A percentile compares a stretch with the other conserved stretches of the same genome.
Evolutionary conservation across 768 basidiomycete genomes (phyloP).

Genomic region (Chlorophyllum brunneum): DNA sequence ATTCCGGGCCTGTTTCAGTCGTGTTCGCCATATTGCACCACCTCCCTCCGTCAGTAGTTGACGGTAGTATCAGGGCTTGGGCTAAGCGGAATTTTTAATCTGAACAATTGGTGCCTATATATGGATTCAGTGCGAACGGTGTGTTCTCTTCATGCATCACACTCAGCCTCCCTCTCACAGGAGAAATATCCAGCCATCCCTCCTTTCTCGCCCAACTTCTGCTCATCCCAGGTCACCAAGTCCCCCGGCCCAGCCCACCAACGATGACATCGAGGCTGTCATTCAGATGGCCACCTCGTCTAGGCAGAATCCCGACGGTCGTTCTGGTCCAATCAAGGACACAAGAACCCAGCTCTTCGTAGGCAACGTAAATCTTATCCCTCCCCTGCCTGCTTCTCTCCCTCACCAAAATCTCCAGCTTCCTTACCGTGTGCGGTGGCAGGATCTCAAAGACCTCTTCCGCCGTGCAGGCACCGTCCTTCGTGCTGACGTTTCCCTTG

Average conservation of each 20-base stretch:
- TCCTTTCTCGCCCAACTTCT: conserved; percentile 5
- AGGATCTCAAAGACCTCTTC: conserved; percentile 98
- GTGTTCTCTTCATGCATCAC: conserved; percentile 11
- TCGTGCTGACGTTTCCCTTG: conserved; percentile 71
- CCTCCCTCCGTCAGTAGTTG: background rate
- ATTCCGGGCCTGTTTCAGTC: background rate
- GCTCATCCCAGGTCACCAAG: conserved; percentile 1
- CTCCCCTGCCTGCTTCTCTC: conserved; percentile 9
- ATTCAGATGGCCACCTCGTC: conserved; percentile 88
- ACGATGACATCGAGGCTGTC: conserved; percentile 88
- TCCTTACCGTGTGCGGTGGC: conserved; percentile 97
- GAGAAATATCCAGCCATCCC: conserved; percentile 1
- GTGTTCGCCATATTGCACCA: background rate
- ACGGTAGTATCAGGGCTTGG: conserved; percentile 11
- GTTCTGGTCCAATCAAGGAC: conserved; percentile 56
- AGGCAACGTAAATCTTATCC: conserved; percentile 66
- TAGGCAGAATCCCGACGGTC: conserved; percentile 45
- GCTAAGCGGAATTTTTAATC: conserved; percentile 13
- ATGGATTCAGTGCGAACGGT: conserved; percentile 9
- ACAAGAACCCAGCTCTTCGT: conserved; percentile 95
- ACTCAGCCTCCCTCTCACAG: conserved; percentile 11
- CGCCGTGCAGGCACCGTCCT: conserved; percentile 90
- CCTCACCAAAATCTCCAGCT: conserved; percentile 45
- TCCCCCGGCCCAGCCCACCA: conserved; percentile 38
- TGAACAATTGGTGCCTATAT: conserved; percentile 12